These are phyloP conservation scores for Microcos paniculata DNA, from an alignment of 345 rosid genomes.

Conservation along the genomic window DNA sequence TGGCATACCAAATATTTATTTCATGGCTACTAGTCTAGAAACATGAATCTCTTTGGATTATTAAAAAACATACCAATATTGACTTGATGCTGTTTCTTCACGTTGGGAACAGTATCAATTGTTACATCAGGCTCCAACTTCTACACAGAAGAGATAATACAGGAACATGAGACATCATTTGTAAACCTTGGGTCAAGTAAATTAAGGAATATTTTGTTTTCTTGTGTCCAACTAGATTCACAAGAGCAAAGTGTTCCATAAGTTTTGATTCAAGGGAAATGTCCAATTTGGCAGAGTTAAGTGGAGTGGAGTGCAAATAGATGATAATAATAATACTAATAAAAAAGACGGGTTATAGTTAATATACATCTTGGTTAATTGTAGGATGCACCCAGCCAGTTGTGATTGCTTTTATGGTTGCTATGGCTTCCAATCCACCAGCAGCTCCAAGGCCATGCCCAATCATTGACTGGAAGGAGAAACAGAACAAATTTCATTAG, in stretches of 20 bases:
- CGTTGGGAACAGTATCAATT: conserved; percentile 61
- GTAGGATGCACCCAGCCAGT: conserved; percentile 77
- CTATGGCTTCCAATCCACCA: conserved; percentile 70
- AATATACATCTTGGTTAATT: conserved; percentile 65
- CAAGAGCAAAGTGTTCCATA: neutral
- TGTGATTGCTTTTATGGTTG: conserved; percentile 65
- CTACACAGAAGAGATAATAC: conserved; percentile 26
- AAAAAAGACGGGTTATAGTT: neutral
- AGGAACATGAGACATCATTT: neutral
- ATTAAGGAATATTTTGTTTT: neutral
- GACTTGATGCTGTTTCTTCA: conserved; percentile 57
- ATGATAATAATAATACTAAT: neutral
- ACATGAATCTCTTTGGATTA: neutral
- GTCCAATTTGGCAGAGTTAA: neutral
- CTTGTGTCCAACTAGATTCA: neutral
- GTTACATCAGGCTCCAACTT: conserved; percentile 53
- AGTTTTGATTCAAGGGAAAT: neutral
- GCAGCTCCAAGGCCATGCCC: conserved; percentile 76
- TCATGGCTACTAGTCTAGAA: neutral
- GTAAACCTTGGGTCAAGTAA: neutral
- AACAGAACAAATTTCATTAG: neutral
- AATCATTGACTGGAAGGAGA: conserved; percentile 48
- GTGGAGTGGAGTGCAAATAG: neutral
- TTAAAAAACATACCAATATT: conserved; percentile 43
- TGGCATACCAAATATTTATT: neutral